Evolutionary conservation across 139 green algal species (phyloP).

Genomic region (Tetradesmus obliquus): DNA sequence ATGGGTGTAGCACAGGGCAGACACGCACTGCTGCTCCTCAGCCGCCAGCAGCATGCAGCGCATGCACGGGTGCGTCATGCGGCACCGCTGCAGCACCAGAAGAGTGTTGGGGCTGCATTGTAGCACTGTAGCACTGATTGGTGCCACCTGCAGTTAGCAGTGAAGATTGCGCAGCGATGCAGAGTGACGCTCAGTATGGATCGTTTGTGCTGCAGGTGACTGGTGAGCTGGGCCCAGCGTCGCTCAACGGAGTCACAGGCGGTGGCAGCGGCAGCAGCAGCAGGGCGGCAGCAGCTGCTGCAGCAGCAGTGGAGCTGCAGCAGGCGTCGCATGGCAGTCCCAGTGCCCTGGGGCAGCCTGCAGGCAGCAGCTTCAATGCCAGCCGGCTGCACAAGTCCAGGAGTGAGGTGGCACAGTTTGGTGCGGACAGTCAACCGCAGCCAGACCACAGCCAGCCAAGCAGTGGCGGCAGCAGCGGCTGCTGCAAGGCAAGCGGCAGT

Average conservation of each 20-base stretch:
- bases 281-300: neutral
- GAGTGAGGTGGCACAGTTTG: neutral
- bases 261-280: slow-evolving; percentile 6
- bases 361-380: slow-evolving; percentile 13
- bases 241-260: neutral
- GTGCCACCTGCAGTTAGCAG: no score
- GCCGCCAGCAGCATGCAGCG: no score
- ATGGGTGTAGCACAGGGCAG: no score
- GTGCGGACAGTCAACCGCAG: neutral
- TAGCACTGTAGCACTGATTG: no score
- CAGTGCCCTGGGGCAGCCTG: neutral
- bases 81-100: no score
- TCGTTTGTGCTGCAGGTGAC: slow-evolving; percentile 13
- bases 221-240: neutral
- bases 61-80: no score
- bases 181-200: no score
- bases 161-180: no score
- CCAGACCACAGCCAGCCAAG: neutral
- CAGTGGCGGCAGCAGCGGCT: neutral
- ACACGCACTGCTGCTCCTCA: no score
- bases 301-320: neutral
- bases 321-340: neutral
- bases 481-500: neutral
- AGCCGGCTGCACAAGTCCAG: slow-evolving; percentile 21
- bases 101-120: no score